Base-by-base conservation (phyloP, 176 grass and related monocot species). In the Oryza rufipogon region DNA sequence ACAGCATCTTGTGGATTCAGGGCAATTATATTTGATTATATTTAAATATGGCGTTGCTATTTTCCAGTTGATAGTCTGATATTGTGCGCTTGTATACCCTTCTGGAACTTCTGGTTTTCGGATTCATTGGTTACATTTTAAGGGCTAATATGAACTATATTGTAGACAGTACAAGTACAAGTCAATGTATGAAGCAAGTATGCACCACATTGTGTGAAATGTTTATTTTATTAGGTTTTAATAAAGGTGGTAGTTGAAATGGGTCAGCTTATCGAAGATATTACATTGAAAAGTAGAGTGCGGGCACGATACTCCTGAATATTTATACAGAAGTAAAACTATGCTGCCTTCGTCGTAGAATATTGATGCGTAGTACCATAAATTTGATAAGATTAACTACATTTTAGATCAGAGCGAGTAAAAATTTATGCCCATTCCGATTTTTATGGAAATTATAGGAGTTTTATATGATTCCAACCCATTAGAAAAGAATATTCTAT, bases 41-140 rank as follows among this genome's bases (percentile, higher is more conserved):
- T 6, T 26, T 26, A 68, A 28, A 84, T 72, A 56, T 60, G 70
- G 22, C 69, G 36, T 68, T 41, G 23, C 68, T 79, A 42, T 56
- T 49, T 28, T 73, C 46, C 11, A 65, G 54, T 30, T 82, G 28
- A 3, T 28, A 71, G 52, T 54, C 30, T 15, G 49, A 78, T 66
- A 34, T 51, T 73, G 11, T 56, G 5, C 49, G 5, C 32, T 32
- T 19, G 13, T 0, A 42, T 30, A 66, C 2, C 11, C 0, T 66
- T 69, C 42, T 70, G 46, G 28, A 38, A 22, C 54, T 65, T 73
- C 64, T 10, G 19, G 54, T 32, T 33, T 73, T 69, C 5, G 49
- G 11, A 4, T 19, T 34, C 16, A 12, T 79, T 47, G 6, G 49
- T 68, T 80, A 68, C 3, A 14, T 51, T 61, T 16, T 56, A 25